Conservation (phyloP, 148 eudicot species). For the Nepenthes gracilis region DNA sequence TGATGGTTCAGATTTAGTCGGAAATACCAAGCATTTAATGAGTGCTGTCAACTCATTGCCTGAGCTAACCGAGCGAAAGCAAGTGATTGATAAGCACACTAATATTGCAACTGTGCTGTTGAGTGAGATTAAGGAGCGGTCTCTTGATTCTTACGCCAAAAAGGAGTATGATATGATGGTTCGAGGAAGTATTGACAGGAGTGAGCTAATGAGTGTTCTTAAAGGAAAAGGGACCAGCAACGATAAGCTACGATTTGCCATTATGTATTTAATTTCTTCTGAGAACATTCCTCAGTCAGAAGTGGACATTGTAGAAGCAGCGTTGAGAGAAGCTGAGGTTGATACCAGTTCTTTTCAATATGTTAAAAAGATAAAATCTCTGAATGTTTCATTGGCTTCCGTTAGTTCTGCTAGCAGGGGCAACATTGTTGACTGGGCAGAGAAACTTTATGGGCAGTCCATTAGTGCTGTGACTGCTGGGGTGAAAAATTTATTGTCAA, state of each 20-base stretch:
- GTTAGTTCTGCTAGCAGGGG: constrained; percentile 74
- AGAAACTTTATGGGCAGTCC: constrained; percentile 86
- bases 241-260: constrained; percentile 91
- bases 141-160: constrained; percentile 81
- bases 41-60: constrained; percentile 91
- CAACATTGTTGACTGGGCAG: constrained; percentile 94
- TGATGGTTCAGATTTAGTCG: constrained; percentile 86
- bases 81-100: constrained; percentile 88
- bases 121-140: constrained; percentile 86
- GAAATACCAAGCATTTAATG: constrained; percentile 95
- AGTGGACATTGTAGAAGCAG: constrained; percentile 72
- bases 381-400: constrained; percentile 76
- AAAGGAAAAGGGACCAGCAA: constrained; percentile 75
- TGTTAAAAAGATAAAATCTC: constrained; percentile 81
- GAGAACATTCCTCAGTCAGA: constrained; percentile 69
- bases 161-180: constrained; percentile 93
- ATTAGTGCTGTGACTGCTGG: constrained; percentile 94
- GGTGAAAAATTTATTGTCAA: constrained; percentile 72
- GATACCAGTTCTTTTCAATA: constrained; percentile 93
- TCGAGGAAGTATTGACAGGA: constrained; percentile 72
- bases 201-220: constrained; percentile 67
- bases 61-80: constrained; percentile 86
- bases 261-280: constrained; percentile 76
- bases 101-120: constrained; percentile 79
- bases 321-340: constrained; percentile 79